These are phyloP conservation scores for Gynostemma pentaphyllum DNA, from an alignment of 306 rosid genomes.

Conservation along the genomic window DNA sequence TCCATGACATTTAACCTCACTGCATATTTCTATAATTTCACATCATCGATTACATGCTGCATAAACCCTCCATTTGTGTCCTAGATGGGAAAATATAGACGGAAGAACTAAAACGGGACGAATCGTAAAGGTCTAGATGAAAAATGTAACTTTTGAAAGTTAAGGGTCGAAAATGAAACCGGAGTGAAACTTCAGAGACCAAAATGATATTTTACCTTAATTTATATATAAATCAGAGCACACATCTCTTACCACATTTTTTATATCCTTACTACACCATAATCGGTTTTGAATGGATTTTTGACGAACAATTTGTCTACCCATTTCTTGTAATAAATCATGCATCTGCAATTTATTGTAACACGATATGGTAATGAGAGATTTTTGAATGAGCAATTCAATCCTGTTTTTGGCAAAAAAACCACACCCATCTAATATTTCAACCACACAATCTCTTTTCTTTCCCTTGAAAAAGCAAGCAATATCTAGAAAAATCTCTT, in stretches of 20 bases:
- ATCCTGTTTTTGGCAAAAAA: conserved; percentile 17
- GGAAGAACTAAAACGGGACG: too few relatives aligned
- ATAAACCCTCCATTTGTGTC: too few relatives aligned
- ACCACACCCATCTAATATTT: conserved; percentile 17
- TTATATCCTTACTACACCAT: conserved; percentile 18
- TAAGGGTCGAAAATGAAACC: too few relatives aligned
- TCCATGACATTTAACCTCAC: too few relatives aligned
- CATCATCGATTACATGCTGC: too few relatives aligned
- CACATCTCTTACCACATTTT: conserved; percentile 17
- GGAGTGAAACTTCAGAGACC: too few relatives aligned
- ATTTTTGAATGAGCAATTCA: conserved; percentile 25
- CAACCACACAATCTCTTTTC: conserved; percentile 5
- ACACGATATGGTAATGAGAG: conserved; percentile 10
- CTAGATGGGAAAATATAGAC: too few relatives aligned
- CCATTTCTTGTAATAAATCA: conserved; percentile 27
- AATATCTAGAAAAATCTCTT: conserved; percentile 15
- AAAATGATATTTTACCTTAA: neutral
- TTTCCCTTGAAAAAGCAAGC: conserved; percentile 35
- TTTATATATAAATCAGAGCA: too few relatives aligned
- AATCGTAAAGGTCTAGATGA: too few relatives aligned
- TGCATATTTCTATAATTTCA: too few relatives aligned
- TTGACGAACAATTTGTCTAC: conserved; percentile 13
- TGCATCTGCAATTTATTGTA: conserved; percentile 11
- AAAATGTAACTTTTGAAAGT: too few relatives aligned
- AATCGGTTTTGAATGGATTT: conserved; percentile 9